Percentiles rank a stretch among this genome's conserved stretches.
phyloP scores from a whole-genome alignment of 768 basidiomycete genomes.

The Agrocybe chaxingu region DNA sequence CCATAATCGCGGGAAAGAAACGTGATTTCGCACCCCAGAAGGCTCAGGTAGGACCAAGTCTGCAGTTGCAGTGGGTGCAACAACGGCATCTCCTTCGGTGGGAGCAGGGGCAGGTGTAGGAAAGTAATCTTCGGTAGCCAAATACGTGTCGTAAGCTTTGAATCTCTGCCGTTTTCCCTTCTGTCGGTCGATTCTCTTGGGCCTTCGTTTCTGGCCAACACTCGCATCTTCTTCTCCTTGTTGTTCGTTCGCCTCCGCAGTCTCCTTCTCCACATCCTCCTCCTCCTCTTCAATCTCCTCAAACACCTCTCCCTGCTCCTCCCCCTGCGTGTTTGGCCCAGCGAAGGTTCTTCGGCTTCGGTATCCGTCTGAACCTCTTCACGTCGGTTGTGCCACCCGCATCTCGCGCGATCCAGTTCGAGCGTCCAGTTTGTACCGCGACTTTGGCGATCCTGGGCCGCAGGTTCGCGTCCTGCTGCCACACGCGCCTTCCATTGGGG shows the following conservation, averaged over 20 bases:
- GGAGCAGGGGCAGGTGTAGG: conserved; percentile 28
- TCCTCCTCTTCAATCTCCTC: conserved; percentile 15
- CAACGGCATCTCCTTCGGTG: not conserved
- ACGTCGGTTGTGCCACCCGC: conserved; percentile 52
- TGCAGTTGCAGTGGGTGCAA: not conserved
- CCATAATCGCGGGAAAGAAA: not conserved
- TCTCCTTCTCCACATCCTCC: conserved; percentile 14
- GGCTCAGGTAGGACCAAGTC: conserved; percentile 28
- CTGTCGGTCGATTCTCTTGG: conserved; percentile 22
- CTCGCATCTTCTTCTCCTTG: conserved; percentile 9
- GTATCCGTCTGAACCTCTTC: conserved; percentile 17
- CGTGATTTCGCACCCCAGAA: conserved; percentile 22
- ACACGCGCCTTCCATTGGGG: conserved; percentile 59
- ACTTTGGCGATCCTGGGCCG: conserved; percentile 29
- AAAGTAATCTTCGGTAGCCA: conserved; percentile 47
- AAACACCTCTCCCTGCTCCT: conserved; percentile 12
- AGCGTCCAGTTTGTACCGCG: conserved; percentile 42
- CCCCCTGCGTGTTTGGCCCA: conserved; percentile 4
- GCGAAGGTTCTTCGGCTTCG: conserved; percentile 5
- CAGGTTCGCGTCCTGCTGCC: conserved; percentile 34
- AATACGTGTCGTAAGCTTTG: not conserved
- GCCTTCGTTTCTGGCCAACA: conserved; percentile 15
- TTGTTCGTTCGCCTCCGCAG: conserved; percentile 10
- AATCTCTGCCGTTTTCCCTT: conserved; percentile 44
- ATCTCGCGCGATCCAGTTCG: conserved; percentile 67